Base-by-base conservation (phyloP, 345 rosid genomes). In the Mercurialis annua region DNA sequence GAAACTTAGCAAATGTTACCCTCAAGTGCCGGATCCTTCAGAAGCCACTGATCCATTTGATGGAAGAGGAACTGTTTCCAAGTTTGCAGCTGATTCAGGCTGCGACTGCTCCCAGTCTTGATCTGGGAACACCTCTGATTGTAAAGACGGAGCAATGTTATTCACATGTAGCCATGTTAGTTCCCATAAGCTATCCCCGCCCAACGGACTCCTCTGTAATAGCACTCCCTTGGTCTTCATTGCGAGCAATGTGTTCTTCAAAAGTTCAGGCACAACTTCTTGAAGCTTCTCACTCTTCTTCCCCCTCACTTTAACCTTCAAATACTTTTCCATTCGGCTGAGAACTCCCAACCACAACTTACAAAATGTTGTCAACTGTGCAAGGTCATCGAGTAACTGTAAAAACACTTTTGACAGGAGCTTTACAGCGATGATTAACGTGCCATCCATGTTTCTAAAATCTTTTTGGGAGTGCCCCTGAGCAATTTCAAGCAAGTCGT, bases 101-200 rank as follows among this genome's bases (percentile, higher is more conserved):
- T 62, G 71, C 17, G 73, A 57, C 66, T 81, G 84, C 67, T 73
- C 77, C 12, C 66, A 54, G 24, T 82, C 91, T 65, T 86, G 91
- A 70, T 87, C 92, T 16, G 94, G 90, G 83, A 94, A 91, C 67
- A 91, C 81, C 86, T 91, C 98, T 0, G 90, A 73, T 71, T 92
- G 92, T 81, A 94, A 63, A 31, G 84, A 85, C 36, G 96, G 92
- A 50, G 79, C 81, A 48, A 94, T 85, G 81, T 87, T 94, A 67
- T 91, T 91, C 58, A 91, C 90, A 71, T 94, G 98, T 27, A 89
- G 89, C 99, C 98, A 94, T 38, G 99, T 91, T 38, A 89, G 77
- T 72, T 94, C 99, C 99, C 99, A 94, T 76, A 91, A 82, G 78
- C 95, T 94, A 75, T 91, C 99, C 71, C 99, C 96, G 59, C 95